These are phyloP conservation scores for Anthostomella pinea DNA, from an alignment of 2,329 filamentous ascomycete species.

Conservation along the genomic window DNA sequence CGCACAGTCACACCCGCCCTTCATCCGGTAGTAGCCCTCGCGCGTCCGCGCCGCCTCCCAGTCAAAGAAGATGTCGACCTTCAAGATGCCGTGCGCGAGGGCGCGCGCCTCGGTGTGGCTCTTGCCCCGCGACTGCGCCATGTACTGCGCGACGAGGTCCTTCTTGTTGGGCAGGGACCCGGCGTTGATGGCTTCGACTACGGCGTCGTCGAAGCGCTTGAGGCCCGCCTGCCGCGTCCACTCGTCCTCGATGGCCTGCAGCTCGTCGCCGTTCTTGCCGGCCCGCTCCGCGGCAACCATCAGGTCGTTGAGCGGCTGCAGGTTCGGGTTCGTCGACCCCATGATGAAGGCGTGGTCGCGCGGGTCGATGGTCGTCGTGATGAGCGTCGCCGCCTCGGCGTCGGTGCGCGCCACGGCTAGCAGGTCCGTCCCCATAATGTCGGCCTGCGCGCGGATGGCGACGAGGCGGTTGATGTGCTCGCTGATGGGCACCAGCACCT, in stretches of 20 bases:
- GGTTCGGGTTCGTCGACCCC: slow-evolving; percentile 78
- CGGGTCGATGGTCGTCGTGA: slow-evolving; percentile 93
- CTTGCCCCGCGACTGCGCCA: slow-evolving; percentile 71
- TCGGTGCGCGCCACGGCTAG: slow-evolving; percentile 92
- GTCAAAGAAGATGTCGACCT: slow-evolving; percentile 83
- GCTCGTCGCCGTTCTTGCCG: slow-evolving; percentile 75
- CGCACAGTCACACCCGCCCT: slow-evolving; percentile 87
- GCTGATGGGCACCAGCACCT: slow-evolving; percentile 92
- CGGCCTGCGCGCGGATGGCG: slow-evolving; percentile 93
- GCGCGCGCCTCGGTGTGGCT: slow-evolving; percentile 78
- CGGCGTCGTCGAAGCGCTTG: slow-evolving; percentile 87
- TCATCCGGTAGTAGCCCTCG: slow-evolving; percentile 91
- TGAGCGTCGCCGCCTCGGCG: slow-evolving; percentile 94
- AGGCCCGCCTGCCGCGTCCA: slow-evolving; percentile 79
- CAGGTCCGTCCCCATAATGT: slow-evolving; percentile 95
- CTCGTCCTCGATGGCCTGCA: slow-evolving; percentile 88
- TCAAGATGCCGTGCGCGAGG: slow-evolving; percentile 73
- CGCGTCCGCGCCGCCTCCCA: slow-evolving; percentile 93
- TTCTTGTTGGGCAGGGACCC: slow-evolving; percentile 65
- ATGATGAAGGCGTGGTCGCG: slow-evolving; percentile 94
- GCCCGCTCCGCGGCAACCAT: slow-evolving; percentile 82
- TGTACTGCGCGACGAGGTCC: slow-evolving; percentile 64
- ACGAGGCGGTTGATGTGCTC: slow-evolving; percentile 98
- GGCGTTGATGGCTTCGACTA: slow-evolving; percentile 75
- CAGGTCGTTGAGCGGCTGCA: slow-evolving; percentile 83